Percentiles rank a stretch among this genome's conserved stretches.
These are phyloP conservation scores for Hypoxylon fragiforme DNA, from an alignment of 495 filamentous ascomycete genomes.

Conservation along the genomic window DNA sequence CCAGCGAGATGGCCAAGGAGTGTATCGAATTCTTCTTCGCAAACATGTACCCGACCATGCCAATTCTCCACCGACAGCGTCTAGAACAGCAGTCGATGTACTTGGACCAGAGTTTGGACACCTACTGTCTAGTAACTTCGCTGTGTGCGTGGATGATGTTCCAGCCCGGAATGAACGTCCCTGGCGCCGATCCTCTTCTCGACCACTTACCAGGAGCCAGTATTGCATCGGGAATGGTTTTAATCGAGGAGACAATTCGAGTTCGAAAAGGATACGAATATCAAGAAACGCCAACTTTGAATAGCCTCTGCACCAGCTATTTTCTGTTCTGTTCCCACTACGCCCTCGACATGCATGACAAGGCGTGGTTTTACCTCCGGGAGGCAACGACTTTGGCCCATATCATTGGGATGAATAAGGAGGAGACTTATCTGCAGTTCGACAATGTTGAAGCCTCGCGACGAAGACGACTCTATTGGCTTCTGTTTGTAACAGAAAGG, in stretches of 20 bases:
- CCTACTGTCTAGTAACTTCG: slow-evolving; percentile 78
- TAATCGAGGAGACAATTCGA: slow-evolving; percentile 75
- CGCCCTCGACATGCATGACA: slow-evolving; percentile 69
- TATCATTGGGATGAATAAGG: slow-evolving; percentile 63
- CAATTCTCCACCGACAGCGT: slow-evolving; percentile 71
- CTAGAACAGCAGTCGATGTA: slow-evolving; percentile 66
- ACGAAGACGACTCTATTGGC: slow-evolving; percentile 68
- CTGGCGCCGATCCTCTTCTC: slow-evolving; percentile 55
- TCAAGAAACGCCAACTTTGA: slow-evolving; percentile 68
- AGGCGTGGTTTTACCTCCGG: slow-evolving; percentile 73
- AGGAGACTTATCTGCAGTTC: slow-evolving; percentile 59
- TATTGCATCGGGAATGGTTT: slow-evolving; percentile 59
- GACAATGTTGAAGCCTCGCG: slow-evolving; percentile 58
- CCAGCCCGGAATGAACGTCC: slow-evolving; percentile 72
- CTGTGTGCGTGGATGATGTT: slow-evolving; percentile 85
- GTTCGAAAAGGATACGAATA: slow-evolving; percentile 76
- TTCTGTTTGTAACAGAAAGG: slow-evolving; percentile 73
- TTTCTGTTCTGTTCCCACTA: slow-evolving; percentile 79
- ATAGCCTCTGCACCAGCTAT: slow-evolving; percentile 74
- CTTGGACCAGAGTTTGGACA: slow-evolving; percentile 67
- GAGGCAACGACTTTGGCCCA: slow-evolving; percentile 68
- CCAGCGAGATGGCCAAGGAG: slow-evolving; percentile 61
- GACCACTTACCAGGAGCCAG: slow-evolving; percentile 58
- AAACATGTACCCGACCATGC: slow-evolving; percentile 82
- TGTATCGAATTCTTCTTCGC: slow-evolving; percentile 85